phyloP scores from a whole-genome alignment of 2,329 filamentous ascomycete species.

The Apiospora arundinis region DNA sequence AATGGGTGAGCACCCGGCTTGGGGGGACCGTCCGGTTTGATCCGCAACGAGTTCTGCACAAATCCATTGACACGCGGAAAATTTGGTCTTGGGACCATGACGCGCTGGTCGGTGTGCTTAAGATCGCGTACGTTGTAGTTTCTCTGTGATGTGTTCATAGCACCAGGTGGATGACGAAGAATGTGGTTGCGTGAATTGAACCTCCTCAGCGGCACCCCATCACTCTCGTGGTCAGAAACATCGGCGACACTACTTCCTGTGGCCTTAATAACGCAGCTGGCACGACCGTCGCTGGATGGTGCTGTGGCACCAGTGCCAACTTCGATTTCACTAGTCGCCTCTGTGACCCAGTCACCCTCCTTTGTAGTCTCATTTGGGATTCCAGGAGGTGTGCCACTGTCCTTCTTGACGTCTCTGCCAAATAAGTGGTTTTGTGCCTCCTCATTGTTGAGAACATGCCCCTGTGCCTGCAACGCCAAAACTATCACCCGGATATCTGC shows the following conservation, averaged over 20 bases:
- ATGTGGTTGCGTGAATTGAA: slow-evolving; percentile 30
- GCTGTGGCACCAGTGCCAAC: slow-evolving; percentile 29
- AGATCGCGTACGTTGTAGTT: slow-evolving; percentile 17
- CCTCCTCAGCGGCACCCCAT: neutral
- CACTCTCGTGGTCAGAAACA: slow-evolving; percentile 44
- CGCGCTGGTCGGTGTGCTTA: slow-evolving; percentile 28
- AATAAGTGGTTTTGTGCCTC: slow-evolving; percentile 2
- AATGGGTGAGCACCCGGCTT: slow-evolving; percentile 9
- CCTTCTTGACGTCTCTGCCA: slow-evolving; percentile 8
- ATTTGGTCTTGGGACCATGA: slow-evolving; percentile 18
- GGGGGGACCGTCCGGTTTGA: slow-evolving; percentile 24
- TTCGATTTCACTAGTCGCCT: slow-evolving; percentile 40
- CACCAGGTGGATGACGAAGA: slow-evolving; percentile 28
- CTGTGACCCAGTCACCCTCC: slow-evolving; percentile 48
- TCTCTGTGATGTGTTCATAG: neutral
- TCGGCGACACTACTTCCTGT: slow-evolving; percentile 54
- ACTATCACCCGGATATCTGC: neutral
- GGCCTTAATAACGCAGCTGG: slow-evolving; percentile 28
- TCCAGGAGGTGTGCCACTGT: neutral
- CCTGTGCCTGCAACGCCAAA: neutral
- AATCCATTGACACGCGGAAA: slow-evolving; percentile 25
- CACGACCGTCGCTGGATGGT: neutral
- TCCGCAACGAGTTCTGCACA: slow-evolving; percentile 29
- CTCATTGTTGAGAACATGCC: neutral
- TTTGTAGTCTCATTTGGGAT: slow-evolving; percentile 30